Base-by-base conservation (phyloP, 2,329 filamentous ascomycete species). In the Calycina herbarum region DNA sequence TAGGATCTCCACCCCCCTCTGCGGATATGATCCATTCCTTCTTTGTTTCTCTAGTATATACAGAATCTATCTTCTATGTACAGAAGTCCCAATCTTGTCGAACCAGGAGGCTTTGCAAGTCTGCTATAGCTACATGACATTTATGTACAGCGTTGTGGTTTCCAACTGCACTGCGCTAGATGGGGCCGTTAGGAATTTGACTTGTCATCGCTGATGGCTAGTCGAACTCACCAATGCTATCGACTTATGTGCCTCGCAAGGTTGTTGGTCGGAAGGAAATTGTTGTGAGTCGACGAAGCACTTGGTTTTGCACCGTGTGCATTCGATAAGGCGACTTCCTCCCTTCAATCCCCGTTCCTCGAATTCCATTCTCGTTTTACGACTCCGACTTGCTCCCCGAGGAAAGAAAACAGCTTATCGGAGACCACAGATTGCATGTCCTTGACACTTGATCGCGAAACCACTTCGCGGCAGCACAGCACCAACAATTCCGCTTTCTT, bases 401-500 rank as follows among this genome's bases (percentile, higher is more conserved):
- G 54, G 54, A 38, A 63, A 6, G 33, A 45, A 31, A 63, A 63
- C 3, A 63, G 56, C 56, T 63, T 63, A 1, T 59, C 61, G 7
- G 54, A 58, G 10, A 63, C 35, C 54, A 63, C 29, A 5, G 54
- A 31, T 38, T 63, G 54, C 13, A 56, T 51, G 33, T 63, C 61
- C 54, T 42, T 58, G 4, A 24, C 15, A 6, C 13, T 59, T n/a
- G 51, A 35, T 48, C 61, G 31, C n/a, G 27, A 42, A 11, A 61
- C 58, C 7, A 64, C 35, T 20, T 64, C 63, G 33, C 35, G 61
- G 5, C 29, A 61, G 63, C 63, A 64, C n/a, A 61, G 17, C 35
- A 64, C 57, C 24, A 64, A 20, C 6, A 61, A 48, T 48, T 64
- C 63, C 13, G 59, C 63, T 40, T 64, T 64, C 58, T 64, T 64